A percentile compares a stretch with the other conserved stretches of the same genome.
Conservation (phyloP, 176 grass and related monocot genomes). For the Avena insularis region DNA sequence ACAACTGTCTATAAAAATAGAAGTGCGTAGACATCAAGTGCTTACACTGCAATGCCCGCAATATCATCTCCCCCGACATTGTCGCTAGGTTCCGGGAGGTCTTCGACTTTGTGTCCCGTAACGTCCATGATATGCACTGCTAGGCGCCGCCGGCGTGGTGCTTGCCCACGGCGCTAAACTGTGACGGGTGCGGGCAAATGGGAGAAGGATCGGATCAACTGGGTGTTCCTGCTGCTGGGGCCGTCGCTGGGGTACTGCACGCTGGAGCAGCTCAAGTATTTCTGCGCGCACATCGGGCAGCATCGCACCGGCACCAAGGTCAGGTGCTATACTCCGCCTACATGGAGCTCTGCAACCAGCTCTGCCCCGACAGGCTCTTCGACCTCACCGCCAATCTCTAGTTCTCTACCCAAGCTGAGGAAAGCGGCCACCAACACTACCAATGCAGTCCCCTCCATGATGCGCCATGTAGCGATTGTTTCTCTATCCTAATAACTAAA, state of each 20-base stretch:
- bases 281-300: constrained; percentile 44
- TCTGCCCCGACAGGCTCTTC: constrained; percentile 39
- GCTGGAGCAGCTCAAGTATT: constrained; percentile 67
- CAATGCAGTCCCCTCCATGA: too few species aligned
- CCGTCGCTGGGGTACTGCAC: constrained; percentile 56
- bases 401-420: too few species aligned
- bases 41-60: constrained; percentile 13
- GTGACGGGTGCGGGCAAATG: constrained; percentile 26
- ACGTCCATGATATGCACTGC: constrained; percentile 39
- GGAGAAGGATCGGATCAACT: constrained; percentile 63
- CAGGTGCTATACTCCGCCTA: constrained; percentile 57
- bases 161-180: constrained; percentile 30
- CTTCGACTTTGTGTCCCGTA: background rate
- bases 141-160: constrained; percentile 40
- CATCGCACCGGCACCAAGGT: constrained; percentile 67
- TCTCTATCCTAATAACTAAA: too few species aligned
- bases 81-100: constrained; percentile 39
- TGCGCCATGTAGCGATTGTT: too few species aligned
- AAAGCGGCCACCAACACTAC: too few species aligned
- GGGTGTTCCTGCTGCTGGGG: constrained; percentile 63
- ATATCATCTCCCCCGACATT: constrained; percentile 12
- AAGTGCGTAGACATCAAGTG: too few species aligned
- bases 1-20: too few species aligned
- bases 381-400: background rate
- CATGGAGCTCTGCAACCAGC: constrained; percentile 58